These are phyloP conservation scores for Balakata baccata DNA, from an alignment of 345 rosid genomes.

Conservation along the genomic window DNA sequence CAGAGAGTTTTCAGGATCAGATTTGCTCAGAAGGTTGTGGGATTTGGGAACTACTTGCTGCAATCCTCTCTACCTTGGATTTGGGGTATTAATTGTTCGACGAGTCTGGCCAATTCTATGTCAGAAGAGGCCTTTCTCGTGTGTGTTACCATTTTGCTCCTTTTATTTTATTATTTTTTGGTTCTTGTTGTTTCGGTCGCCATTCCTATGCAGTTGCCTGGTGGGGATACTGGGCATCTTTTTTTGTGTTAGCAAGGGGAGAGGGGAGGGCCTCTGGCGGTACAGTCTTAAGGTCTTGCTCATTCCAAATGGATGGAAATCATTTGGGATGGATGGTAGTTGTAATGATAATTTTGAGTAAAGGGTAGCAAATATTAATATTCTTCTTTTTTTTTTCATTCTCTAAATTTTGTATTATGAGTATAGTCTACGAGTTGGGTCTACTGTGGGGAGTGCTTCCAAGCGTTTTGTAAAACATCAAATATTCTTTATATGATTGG, in stretches of 20 bases:
- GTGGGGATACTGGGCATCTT: not conserved
- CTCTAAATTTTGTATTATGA: constrained; percentile 13
- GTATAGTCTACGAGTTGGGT: constrained; percentile 2
- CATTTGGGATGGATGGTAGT: constrained; percentile 1
- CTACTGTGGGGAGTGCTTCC: not conserved
- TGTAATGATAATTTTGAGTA: constrained; percentile 23
- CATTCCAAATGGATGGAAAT: constrained; percentile 5
- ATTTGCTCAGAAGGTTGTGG: not conserved
- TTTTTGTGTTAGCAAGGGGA: not conserved
- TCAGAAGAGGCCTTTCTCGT: constrained; percentile 10
- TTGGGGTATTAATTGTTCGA: constrained; percentile 9
- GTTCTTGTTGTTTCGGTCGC: not conserved
- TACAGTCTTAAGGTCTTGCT: not conserved
- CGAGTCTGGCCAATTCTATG: constrained; percentile 16
- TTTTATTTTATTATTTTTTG: not conserved
- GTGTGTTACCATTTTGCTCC: constrained; percentile 2
- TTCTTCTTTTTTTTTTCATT: not conserved
- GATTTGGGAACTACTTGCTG: constrained; percentile 3
- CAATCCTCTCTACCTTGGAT: not conserved
- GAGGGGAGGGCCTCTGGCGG: not conserved
- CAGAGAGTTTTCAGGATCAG: constrained; percentile 3
- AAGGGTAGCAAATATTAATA: constrained; percentile 16
- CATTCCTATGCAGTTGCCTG: not conserved
- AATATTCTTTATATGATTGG: constrained; percentile 16
- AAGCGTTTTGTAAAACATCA: constrained; percentile 15